Base-by-base conservation (phyloP, 345 rosid species). In the Anacardium occidentale region DNA sequence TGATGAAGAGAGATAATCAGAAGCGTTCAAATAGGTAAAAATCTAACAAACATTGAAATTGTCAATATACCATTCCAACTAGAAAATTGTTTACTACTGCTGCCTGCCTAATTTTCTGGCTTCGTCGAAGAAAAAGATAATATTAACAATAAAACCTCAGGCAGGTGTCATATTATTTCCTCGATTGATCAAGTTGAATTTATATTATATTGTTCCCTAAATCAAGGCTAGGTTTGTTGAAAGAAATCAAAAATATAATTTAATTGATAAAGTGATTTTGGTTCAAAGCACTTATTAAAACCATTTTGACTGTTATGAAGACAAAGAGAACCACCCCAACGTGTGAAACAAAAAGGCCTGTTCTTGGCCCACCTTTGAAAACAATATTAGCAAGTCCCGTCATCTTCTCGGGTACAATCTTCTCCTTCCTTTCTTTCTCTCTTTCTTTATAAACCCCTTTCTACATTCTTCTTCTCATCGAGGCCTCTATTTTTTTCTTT, bases 321-420 rank as follows among this genome's bases (percentile, higher is more conserved):
- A 76, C 76, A 71, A 71, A 50, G 74, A 53, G 71, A 62, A 66
- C 58, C 55, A 66, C 68, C 78, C 81, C 81, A 50, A 74, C 70
- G 76, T 62, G 84, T 50, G 76, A 74, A 74, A 77, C 78, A 71
- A 70, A 74, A 74, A 45, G 69, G 70, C 45, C 68, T 21, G 66
- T 52, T 37, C 22, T 71, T 51, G 78, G 69, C 70, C 76, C 78
- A 53, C 73, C 8, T 62, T 54, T 11, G 42, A 51, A 44, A 66
- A 60, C 67, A 61, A 54, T 45, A 72, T 25, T 54, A 54, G 21
- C 24, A 55, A 64, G 25, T 60, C 66, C 55, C 71, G 47, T 63
- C 79, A 24, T 72, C 69, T 25, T 75, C 79, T 68, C 68, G 63
- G 69, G 65, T 73, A 74, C 65, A 34, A 34, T 18, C 48, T 40